Percentiles rank a stretch among this genome's conserved stretches.
These are phyloP conservation scores for Sporothrix phasma DNA, from an alignment of 2,329 filamentous ascomycete species.

Conservation along the genomic window DNA sequence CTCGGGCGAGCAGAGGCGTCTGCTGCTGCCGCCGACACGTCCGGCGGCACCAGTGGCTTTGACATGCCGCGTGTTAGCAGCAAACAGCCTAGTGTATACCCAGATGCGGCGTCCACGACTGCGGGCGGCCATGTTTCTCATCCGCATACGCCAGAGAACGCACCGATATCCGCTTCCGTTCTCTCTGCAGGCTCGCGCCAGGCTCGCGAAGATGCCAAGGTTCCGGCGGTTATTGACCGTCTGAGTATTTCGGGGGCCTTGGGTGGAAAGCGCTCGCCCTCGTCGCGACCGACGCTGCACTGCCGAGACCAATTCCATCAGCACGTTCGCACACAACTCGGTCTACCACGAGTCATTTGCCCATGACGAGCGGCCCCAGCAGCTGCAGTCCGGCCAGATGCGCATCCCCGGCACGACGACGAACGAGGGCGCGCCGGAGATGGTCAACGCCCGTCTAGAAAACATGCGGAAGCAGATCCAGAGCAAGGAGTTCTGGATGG, in stretches of 20 bases:
- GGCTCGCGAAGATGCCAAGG: conserved; percentile 28
- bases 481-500: conserved; percentile 98
- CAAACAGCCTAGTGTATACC: conserved; percentile 21
- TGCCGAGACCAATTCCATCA: conserved; percentile 47
- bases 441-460: conserved; percentile 51
- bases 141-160: background rate
- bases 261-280: conserved; percentile 39
- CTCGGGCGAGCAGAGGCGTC: conserved; percentile 34
- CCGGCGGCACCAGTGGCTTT: conserved; percentile 33
- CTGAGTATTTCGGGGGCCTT: conserved; percentile 39
- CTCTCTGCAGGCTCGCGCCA: background rate
- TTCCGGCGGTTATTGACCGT: conserved; percentile 45
- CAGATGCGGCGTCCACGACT: conserved; percentile 25
- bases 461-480: conserved; percentile 79
- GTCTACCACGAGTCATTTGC: conserved; percentile 48
- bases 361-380: conserved; percentile 36
- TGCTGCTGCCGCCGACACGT: conserved; percentile 34
- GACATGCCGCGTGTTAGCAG: conserved; percentile 25
- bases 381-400: conserved; percentile 36
- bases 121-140: conserved; percentile 34
- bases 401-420: conserved; percentile 47
- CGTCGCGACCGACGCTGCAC: conserved; percentile 50
- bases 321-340: conserved; percentile 48
- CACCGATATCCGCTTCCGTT: background rate
- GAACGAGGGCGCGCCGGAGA: conserved; percentile 47